These are phyloP conservation scores for Pyrus bretschneideri DNA, from an alignment of 306 rosid genomes.

Conservation along the genomic window DNA sequence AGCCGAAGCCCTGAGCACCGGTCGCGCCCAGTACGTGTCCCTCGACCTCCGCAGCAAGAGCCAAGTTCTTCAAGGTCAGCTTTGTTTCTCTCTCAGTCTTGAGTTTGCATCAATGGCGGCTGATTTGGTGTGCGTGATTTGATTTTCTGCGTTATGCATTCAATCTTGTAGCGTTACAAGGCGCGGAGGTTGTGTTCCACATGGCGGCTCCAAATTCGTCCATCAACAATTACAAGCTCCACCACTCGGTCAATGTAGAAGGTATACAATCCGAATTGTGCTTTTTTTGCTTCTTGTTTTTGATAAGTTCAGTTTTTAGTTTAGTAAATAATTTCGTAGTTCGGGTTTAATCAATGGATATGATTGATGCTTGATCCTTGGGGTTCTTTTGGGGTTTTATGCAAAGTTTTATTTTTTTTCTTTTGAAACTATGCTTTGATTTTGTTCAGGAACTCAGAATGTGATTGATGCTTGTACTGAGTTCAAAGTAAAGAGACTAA, in stretches of 20 bases:
- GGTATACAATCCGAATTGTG: slow-evolving; percentile 28
- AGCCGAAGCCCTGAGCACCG: slow-evolving; percentile 62
- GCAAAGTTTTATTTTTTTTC: not conserved
- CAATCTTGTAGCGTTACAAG: slow-evolving; percentile 52
- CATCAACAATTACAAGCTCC: slow-evolving; percentile 70
- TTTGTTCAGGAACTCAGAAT: slow-evolving; percentile 65
- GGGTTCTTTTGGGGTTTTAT: not conserved
- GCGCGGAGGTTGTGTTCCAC: slow-evolving; percentile 85
- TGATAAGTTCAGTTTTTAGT: not conserved
- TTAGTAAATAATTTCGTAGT: not conserved
- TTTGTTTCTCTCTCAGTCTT: not conserved
- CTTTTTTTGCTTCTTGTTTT: not conserved
- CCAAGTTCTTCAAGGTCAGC: slow-evolving; percentile 56
- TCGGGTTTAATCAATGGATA: not conserved
- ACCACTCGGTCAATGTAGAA: slow-evolving; percentile 82
- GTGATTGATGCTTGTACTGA: slow-evolving; percentile 78
- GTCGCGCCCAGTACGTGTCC: slow-evolving; percentile 59
- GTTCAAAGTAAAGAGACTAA: slow-evolving; percentile 68
- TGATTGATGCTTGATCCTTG: not conserved
- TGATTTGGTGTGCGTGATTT: not conserved
- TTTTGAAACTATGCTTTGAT: not conserved
- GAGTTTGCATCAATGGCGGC: not conserved
- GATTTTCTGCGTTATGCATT: not conserved
- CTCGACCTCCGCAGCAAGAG: slow-evolving; percentile 72
- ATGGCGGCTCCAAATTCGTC: slow-evolving; percentile 98